Conservation (phyloP, 768 basidiomycete species). For the Leccinum uliginosum region DNA sequence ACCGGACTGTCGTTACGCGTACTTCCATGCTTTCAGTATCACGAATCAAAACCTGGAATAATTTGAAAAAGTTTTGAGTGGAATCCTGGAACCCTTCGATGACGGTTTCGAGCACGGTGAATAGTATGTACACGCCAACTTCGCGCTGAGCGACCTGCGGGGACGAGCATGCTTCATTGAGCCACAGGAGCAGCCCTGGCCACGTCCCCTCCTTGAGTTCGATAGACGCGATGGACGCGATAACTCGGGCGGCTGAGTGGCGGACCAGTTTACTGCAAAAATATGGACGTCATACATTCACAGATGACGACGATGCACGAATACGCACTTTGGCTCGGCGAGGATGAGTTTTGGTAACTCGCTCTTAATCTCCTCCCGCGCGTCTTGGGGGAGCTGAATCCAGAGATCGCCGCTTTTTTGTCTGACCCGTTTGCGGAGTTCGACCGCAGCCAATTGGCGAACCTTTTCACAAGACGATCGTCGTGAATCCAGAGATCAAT, state of each 20-base stretch:
- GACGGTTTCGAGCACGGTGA: slow-evolving; percentile 87
- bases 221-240: slow-evolving; percentile 87
- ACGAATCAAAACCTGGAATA: slow-evolving; percentile 66
- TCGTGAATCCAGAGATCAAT: slow-evolving; percentile 11
- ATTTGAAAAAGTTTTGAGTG: slow-evolving; percentile 67
- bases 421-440: slow-evolving; percentile 87
- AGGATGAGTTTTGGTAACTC: slow-evolving; percentile 77
- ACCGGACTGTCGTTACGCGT: slow-evolving; percentile 85
- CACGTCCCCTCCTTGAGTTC: slow-evolving; percentile 79
- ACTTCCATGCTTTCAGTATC: slow-evolving; percentile 91
- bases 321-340: slow-evolving; percentile 67
- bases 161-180: slow-evolving; percentile 74
- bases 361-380: slow-evolving; percentile 80
- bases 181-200: slow-evolving; percentile 84
- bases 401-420: slow-evolving; percentile 81
- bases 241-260: slow-evolving; percentile 87
- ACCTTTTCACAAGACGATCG: slow-evolving; percentile 47
- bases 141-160: slow-evolving; percentile 74
- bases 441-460: slow-evolving; percentile 94
- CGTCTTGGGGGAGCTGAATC: slow-evolving; percentile 60
- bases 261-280: slow-evolving; percentile 76
- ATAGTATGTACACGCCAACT: slow-evolving; percentile 86
- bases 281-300: slow-evolving; percentile 3
- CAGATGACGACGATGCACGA: background rate
- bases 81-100: slow-evolving; percentile 85